Evolutionary conservation across 371 early-diverging fungal genomes (phyloP).

Genomic region (Nematocida major): DNA sequence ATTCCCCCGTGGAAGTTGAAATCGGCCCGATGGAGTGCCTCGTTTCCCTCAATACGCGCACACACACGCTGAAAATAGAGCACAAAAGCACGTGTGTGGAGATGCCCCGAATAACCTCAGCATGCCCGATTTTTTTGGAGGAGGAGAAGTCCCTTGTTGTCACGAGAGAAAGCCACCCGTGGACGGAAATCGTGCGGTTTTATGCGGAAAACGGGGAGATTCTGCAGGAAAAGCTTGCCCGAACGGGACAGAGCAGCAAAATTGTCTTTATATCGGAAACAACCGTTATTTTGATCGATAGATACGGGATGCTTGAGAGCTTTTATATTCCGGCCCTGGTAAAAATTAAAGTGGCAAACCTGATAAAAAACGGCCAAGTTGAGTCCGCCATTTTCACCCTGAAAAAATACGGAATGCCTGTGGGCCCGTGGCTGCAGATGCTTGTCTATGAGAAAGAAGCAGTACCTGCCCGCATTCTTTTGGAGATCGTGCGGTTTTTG

Average conservation of each 20-base stretch:
- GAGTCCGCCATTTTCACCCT: background rate
- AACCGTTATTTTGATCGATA: background rate
- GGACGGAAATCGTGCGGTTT: conserved; percentile 35
- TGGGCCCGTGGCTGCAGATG: background rate
- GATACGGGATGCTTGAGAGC: conserved; percentile 42
- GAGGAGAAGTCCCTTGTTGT: background rate
- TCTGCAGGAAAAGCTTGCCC: background rate
- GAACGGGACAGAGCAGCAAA: conserved; percentile 25
- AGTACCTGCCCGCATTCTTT: background rate
- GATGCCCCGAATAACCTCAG: background rate
- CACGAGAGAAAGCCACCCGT: background rate
- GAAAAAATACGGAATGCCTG: conserved; percentile 29
- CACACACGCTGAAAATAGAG: too few relatives aligned
- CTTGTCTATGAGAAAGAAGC: background rate
- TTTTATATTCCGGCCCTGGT: conserved; percentile 17
- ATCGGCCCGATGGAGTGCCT: too few relatives aligned
- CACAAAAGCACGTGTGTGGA: too few relatives aligned
- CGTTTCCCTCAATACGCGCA: too few relatives aligned
- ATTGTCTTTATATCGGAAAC: conserved; percentile 16
- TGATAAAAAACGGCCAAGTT: background rate
- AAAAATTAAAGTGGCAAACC: background rate
- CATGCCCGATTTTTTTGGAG: background rate
- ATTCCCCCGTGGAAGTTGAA: too few relatives aligned
- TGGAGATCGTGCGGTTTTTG: conserved; percentile 14
- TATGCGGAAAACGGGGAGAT: background rate